Evolutionary conservation across 2,329 filamentous ascomycete genomes (phyloP).

Genomic region (Hymenoscyphus albidus): DNA sequence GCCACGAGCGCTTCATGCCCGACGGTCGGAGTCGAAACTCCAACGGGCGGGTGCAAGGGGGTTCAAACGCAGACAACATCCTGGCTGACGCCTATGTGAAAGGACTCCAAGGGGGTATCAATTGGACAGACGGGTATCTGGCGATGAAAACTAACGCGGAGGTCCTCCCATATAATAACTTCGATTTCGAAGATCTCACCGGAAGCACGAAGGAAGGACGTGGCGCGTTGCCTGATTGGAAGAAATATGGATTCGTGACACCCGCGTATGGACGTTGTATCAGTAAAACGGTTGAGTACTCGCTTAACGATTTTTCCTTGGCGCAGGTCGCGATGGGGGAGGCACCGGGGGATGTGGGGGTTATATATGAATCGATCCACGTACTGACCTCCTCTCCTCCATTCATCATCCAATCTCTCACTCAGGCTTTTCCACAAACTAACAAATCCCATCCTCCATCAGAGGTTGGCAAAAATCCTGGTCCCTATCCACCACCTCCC

Average conservation of each 20-base stretch:
- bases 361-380: slow-evolving; percentile 47
- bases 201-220: slow-evolving; percentile 63
- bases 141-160: slow-evolving; percentile 8
- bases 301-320: slow-evolving; percentile 63
- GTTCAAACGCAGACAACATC: slow-evolving; percentile 66
- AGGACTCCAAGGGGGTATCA: slow-evolving; percentile 53
- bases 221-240: slow-evolving; percentile 65
- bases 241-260: slow-evolving; percentile 59
- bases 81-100: slow-evolving; percentile 71
- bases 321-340: slow-evolving; percentile 60
- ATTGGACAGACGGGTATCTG: slow-evolving; percentile 54
- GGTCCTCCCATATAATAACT: slow-evolving; percentile 46
- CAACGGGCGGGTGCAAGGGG: slow-evolving; percentile 64
- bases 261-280: slow-evolving; percentile 53
- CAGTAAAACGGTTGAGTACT: slow-evolving; percentile 62
- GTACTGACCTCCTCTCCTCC: not conserved
- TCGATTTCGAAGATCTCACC: slow-evolving; percentile 48
- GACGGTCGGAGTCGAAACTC: slow-evolving; percentile 63
- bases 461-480: slow-evolving; percentile 61
- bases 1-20: slow-evolving; percentile 58
- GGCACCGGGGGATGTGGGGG: slow-evolving; percentile 37
- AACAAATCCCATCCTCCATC: not conserved
- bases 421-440: no score
- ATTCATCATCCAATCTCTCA: no score
- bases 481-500: slow-evolving; percentile 45